These are phyloP conservation scores for Corrigiola litoralis DNA, from an alignment of 179 eudicot species.

Conservation along the genomic window DNA sequence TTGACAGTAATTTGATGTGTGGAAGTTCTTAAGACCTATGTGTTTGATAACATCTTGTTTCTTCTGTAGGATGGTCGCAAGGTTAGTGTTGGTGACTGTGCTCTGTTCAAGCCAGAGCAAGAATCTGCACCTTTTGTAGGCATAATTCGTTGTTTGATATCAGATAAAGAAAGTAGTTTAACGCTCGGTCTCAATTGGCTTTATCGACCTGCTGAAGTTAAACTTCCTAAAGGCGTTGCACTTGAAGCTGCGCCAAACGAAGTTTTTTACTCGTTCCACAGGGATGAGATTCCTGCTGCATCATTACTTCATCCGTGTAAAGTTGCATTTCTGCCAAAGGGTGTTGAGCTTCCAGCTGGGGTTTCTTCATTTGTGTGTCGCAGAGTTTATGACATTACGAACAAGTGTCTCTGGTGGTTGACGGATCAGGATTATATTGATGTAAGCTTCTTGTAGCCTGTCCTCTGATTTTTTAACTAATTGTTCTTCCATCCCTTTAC, in stretches of 20 bases:
- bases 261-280: conserved; percentile 36
- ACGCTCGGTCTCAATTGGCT: conserved; percentile 40
- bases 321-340: conserved; percentile 37
- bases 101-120: conserved; percentile 36
- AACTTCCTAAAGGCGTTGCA: conserved; percentile 32
- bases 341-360: conserved; percentile 41
- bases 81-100: conserved; percentile 44
- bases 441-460: conserved; percentile 24
- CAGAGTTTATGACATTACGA: conserved; percentile 38
- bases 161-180: conserved; percentile 28
- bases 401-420: conserved; percentile 42
- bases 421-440: conserved; percentile 37
- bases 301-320: conserved; percentile 43
- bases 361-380: conserved; percentile 46
- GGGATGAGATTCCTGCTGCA: conserved; percentile 45
- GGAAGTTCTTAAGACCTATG: background rate
- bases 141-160: conserved; percentile 25
- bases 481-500: background rate
- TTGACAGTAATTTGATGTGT: background rate
- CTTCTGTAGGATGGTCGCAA: conserved; percentile 40
- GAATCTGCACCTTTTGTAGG: conserved; percentile 42
- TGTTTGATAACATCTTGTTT: background rate
- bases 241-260: conserved; percentile 39
- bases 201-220: conserved; percentile 37
- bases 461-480: background rate